These are phyloP conservation scores for Penicillium sp. DNA, from an alignment of 2,329 filamentous ascomycete species.

Conservation along the genomic window DNA sequence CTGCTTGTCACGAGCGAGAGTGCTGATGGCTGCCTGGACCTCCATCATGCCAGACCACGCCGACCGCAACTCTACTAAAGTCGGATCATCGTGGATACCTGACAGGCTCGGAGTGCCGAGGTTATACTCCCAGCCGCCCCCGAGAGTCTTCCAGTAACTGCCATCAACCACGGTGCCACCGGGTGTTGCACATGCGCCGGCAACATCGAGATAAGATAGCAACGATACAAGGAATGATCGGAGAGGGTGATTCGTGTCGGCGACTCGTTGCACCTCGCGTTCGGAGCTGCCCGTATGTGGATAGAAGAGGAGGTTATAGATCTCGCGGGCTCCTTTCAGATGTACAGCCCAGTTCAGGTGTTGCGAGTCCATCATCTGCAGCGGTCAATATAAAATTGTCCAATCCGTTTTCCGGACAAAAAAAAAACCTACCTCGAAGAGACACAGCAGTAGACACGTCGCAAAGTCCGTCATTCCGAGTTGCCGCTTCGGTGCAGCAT, in stretches of 20 bases:
- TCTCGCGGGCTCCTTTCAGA: conserved; percentile 40
- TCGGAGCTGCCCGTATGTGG: conserved; percentile 22
- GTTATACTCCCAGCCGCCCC: conserved; percentile 40
- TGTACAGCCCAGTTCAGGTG: conserved; percentile 41
- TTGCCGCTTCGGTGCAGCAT: conserved; percentile 25
- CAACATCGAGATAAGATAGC: conserved; percentile 41
- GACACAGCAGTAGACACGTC: conserved; percentile 34
- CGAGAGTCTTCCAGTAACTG: conserved; percentile 41
- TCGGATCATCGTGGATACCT: conserved; percentile 20
- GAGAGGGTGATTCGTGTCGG: conserved; percentile 35
- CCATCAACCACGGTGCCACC: conserved; percentile 39
- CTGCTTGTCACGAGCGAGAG: conserved; percentile 35
- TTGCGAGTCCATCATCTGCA: conserved; percentile 41
- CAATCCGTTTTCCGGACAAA: not conserved
- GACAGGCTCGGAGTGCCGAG: conserved; percentile 33
- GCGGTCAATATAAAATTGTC: not conserved
- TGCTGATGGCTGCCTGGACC: conserved; percentile 32
- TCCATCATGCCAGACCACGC: conserved; percentile 37
- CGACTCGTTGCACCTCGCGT: conserved; percentile 28
- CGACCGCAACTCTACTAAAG: conserved; percentile 28
- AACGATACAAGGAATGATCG: conserved; percentile 40
- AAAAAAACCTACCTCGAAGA: conserved; percentile 32
- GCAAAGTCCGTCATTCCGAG: conserved; percentile 33
- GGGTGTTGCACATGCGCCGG: conserved; percentile 39
- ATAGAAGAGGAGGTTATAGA: conserved; percentile 35